Percentiles rank a stretch among this genome's conserved stretches.
Conservation (phyloP, 495 filamentous ascomycete species). For the Trichocladium antarcticum region DNA sequence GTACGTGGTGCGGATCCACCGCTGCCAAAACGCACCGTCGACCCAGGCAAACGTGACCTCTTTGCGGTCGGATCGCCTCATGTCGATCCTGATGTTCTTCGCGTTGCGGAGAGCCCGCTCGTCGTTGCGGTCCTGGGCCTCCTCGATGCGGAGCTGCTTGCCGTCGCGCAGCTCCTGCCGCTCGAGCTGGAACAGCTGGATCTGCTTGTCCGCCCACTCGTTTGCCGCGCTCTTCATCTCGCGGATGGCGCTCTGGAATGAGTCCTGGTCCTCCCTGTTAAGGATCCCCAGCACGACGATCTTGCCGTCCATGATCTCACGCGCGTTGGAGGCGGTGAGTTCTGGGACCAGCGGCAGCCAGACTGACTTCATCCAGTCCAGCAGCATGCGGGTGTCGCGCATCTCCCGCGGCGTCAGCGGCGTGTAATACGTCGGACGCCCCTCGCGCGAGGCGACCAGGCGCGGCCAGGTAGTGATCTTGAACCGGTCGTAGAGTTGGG, state of each 20-base stretch:
- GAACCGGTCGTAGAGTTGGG: slow-evolving; percentile 61
- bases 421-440: slow-evolving; percentile 76
- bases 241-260: slow-evolving; percentile 64
- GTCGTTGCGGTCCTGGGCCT: slow-evolving; percentile 88
- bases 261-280: slow-evolving; percentile 63
- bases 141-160: slow-evolving; percentile 90
- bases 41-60: slow-evolving; percentile 97
- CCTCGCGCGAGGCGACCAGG: slow-evolving; percentile 78
- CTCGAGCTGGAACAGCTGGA: slow-evolving; percentile 78
- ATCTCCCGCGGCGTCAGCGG: slow-evolving; percentile 77
- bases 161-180: slow-evolving; percentile 82
- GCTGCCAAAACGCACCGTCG: slow-evolving; percentile 93
- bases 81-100: slow-evolving; percentile 82
- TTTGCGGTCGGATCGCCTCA: slow-evolving; percentile 75
- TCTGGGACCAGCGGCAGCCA: slow-evolving; percentile 98
- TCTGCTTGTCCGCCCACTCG: slow-evolving; percentile 97
- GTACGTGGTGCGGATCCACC: slow-evolving; percentile 89
- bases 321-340: slow-evolving; percentile 78
- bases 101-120: slow-evolving; percentile 76
- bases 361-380: slow-evolving; percentile 87
- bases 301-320: slow-evolving; percentile 88
- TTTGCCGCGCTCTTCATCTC: slow-evolving; percentile 92
- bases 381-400: slow-evolving; percentile 69
- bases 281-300: slow-evolving; percentile 86
- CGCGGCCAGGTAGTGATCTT: slow-evolving; percentile 94